A percentile compares a stretch with the other conserved stretches of the same genome.
These are phyloP conservation scores for Trypanosoma lewisi DNA, from an alignment of 208 protist genomes.

Conservation along the genomic window DNA sequence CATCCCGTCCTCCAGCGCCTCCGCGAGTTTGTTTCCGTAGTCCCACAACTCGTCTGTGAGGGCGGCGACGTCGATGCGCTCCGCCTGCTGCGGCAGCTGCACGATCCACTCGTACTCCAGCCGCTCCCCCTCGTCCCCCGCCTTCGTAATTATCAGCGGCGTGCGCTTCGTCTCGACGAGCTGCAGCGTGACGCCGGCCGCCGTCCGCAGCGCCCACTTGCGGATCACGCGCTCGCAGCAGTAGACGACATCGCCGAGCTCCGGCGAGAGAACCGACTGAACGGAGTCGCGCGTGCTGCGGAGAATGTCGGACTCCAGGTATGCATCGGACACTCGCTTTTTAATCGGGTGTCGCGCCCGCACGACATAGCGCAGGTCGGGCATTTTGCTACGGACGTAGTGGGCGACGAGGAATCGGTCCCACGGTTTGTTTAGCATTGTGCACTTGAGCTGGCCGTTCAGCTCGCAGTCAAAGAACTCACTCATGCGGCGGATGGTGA, in stretches of 20 bases:
- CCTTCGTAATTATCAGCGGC: slow-evolving; percentile 84
- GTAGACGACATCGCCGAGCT: slow-evolving; percentile 88
- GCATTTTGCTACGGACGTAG: slow-evolving; percentile 81
- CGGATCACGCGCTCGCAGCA: slow-evolving; percentile 83
- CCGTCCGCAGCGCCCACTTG: slow-evolving; percentile 66
- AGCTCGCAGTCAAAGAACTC: slow-evolving; percentile 77
- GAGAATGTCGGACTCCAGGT: slow-evolving; percentile 79
- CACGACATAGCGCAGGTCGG: slow-evolving; percentile 84
- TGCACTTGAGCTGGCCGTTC: slow-evolving; percentile 80
- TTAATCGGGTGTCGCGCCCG: slow-evolving; percentile 84
- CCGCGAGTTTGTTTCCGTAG: slow-evolving; percentile 66
- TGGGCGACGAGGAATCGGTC: slow-evolving; percentile 84
- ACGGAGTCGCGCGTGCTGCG: slow-evolving; percentile 83
- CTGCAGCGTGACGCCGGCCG: slow-evolving; percentile 49
- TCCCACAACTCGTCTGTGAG: slow-evolving; percentile 77
- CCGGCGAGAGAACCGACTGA: slow-evolving; percentile 80
- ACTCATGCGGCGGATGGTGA: slow-evolving; percentile 56
- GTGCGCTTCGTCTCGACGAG: slow-evolving; percentile 89
- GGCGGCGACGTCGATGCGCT: slow-evolving; percentile 56
- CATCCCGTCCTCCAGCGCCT: slow-evolving; percentile 73
- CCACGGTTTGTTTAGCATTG: slow-evolving; percentile 75
- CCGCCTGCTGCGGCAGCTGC: slow-evolving; percentile 67
- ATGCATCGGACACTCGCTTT: slow-evolving; percentile 77
- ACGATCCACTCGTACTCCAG: slow-evolving; percentile 91
- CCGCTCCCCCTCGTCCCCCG: slow-evolving; percentile 77